A percentile compares a stretch with the other conserved stretches of the same genome.
These are phyloP conservation scores for Aegilops speltoides DNA, from an alignment of 176 grass and related monocot species.

Conservation along the genomic window DNA sequence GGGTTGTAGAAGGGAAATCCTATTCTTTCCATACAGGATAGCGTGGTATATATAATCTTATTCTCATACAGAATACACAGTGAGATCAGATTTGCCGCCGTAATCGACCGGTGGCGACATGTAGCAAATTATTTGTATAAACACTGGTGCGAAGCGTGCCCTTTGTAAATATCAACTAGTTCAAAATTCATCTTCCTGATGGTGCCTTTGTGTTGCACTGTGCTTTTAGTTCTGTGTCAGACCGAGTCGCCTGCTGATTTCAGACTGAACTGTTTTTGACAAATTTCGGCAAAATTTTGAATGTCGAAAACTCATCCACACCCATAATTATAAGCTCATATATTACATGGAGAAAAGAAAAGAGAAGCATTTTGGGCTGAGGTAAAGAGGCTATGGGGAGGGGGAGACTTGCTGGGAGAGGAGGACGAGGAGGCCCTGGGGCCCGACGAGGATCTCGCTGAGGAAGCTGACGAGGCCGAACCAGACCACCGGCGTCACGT, in stretches of 20 bases:
- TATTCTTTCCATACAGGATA: neutral
- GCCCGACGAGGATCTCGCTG: constrained; percentile 84
- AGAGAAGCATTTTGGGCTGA: neutral
- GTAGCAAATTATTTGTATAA: constrained; percentile 13
- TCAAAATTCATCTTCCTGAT: neutral
- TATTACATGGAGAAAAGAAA: neutral
- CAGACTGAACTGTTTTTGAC: neutral
- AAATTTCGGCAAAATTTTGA: neutral
- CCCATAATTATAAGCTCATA: neutral
- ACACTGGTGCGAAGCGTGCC: constrained; percentile 18
- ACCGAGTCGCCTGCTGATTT: neutral
- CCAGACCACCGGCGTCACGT: constrained; percentile 97
- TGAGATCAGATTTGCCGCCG: neutral
- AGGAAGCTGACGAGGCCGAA: constrained; percentile 94
- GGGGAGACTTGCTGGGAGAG: constrained; percentile 58
- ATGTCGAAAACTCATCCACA: neutral
- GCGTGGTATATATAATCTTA: constrained; percentile 16
- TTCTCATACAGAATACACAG: constrained; percentile 17
- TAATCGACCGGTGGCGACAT: neutral
- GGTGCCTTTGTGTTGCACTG: neutral
- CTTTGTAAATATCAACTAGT: constrained; percentile 13
- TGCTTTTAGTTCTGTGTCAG: neutral
- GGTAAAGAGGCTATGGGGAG: constrained; percentile 1
- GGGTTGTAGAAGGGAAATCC: neutral
- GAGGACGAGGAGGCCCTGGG: constrained; percentile 80